Conservation (phyloP, 2,329 filamentous ascomycete genomes). For the Berkeleyomyces basicola region DNA sequence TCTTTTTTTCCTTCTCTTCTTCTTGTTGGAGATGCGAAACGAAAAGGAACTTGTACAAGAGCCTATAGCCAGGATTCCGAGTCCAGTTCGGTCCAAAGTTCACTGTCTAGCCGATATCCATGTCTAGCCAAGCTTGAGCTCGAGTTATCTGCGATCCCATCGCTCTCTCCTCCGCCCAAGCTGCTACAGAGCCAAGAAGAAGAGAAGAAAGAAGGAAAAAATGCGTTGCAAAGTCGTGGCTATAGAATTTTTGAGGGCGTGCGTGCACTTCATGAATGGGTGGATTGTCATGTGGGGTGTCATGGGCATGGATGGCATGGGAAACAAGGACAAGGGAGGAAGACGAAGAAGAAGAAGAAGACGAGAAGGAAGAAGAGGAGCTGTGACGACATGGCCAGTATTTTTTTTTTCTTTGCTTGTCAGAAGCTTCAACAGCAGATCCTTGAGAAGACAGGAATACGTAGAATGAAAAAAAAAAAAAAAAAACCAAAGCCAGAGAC, state of each 20-base stretch:
- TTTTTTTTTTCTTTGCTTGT: not conserved
- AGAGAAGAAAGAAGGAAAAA: not conserved
- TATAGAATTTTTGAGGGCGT: not conserved
- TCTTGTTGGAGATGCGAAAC: not conserved
- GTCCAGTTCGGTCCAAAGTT: no score
- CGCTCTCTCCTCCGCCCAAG: not conserved
- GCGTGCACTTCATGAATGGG: not conserved
- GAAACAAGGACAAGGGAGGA: not conserved
- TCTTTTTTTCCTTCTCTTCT: not conserved
- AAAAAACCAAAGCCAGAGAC: not conserved
- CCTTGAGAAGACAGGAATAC: not conserved
- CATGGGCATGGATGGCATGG: not conserved
- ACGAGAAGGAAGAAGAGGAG: not conserved
- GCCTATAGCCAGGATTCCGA: no score
- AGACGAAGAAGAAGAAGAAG: not conserved
- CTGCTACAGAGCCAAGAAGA: not conserved
- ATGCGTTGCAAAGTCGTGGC: not conserved
- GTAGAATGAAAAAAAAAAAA: not conserved
- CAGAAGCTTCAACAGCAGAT: not conserved
- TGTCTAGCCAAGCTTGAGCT: no score
- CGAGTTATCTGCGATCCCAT: not conserved
- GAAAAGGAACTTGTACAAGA: no score
- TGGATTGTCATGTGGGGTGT: not conserved
- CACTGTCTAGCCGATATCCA: no score
- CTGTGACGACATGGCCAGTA: not conserved